These are phyloP conservation scores for Bondarzewia mesenterica DNA, from an alignment of 1,284 basidiomycete genomes.

Conservation along the genomic window DNA sequence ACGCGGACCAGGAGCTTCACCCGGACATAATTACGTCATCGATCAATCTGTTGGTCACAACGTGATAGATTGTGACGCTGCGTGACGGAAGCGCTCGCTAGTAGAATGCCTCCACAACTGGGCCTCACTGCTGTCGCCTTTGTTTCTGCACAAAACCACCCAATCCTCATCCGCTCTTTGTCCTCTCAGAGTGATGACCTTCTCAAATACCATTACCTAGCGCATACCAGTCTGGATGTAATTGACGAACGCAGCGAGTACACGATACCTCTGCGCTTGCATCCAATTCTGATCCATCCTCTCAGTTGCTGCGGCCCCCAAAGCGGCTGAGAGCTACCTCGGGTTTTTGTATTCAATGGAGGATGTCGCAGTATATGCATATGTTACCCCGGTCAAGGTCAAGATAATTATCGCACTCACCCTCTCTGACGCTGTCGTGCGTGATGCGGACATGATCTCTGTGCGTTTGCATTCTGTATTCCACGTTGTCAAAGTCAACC, in stretches of 20 bases:
- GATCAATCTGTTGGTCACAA: no score
- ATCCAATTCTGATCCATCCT: slow-evolving; percentile 8
- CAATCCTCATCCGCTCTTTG: slow-evolving; percentile 68
- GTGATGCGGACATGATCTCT: slow-evolving; percentile 62
- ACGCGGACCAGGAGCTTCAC: no score
- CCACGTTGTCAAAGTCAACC: not conserved
- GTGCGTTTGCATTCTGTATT: slow-evolving; percentile 29
- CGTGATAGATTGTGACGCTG: no score
- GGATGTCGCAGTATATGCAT: slow-evolving; percentile 77
- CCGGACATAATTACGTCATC: no score
- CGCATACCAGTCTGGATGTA: slow-evolving; percentile 73
- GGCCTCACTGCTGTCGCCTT: slow-evolving; percentile 73
- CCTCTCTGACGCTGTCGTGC: slow-evolving; percentile 69
- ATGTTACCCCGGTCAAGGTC: slow-evolving; percentile 72
- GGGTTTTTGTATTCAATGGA: slow-evolving; percentile 75
- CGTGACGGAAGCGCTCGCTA: not conserved
- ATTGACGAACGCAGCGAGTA: slow-evolving; percentile 60
- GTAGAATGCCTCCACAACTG: slow-evolving; percentile 30
- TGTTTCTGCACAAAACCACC: slow-evolving; percentile 73
- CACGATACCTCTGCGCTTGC: slow-evolving; percentile 1
- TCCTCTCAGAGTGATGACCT: slow-evolving; percentile 48
- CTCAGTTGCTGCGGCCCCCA: slow-evolving; percentile 41
- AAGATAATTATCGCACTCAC: slow-evolving; percentile 74
- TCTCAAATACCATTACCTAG: slow-evolving; percentile 77
- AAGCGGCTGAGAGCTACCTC: slow-evolving; percentile 66